Conservation (phyloP, 2,329 filamentous ascomycete genomes). For the Lecanicillium sp. region DNA sequence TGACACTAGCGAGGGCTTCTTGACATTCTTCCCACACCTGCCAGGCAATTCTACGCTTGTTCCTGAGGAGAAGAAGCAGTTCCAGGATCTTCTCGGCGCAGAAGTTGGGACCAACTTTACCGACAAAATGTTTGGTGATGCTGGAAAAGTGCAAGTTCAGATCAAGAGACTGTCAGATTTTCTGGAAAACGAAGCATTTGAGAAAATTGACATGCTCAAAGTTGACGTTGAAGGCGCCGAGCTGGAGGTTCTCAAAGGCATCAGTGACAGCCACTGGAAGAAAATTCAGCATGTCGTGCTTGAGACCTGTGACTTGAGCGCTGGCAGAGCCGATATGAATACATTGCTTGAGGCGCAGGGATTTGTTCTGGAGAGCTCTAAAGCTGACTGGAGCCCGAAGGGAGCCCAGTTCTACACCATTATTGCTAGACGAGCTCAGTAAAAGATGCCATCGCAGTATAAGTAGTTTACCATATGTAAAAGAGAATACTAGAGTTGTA, state of each 20-base stretch:
- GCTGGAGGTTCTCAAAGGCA: conserved; percentile 14
- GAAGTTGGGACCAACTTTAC: conserved; percentile 6
- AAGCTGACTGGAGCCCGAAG: conserved; percentile 7
- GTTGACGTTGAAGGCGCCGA: conserved; percentile 19
- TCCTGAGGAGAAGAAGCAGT: conserved; percentile 11
- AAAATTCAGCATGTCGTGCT: conserved; percentile 14
- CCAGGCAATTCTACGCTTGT: conserved; percentile 17
- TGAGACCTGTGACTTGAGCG: conserved; percentile 13
- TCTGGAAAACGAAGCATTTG: conserved; percentile 8
- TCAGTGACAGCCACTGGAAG: conserved; percentile 16
- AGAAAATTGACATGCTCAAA: conserved; percentile 18
- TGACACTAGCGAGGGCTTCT: neutral
- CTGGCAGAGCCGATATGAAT: conserved; percentile 9
- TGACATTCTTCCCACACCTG: conserved; percentile 14
- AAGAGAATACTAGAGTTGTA: no score
- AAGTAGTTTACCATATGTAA: no score
- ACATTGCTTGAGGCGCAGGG: conserved; percentile 14
- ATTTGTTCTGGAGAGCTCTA: conserved; percentile 10
- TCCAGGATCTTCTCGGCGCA: conserved; percentile 3
- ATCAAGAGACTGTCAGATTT: conserved; percentile 13
- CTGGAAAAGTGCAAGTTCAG: conserved; percentile 8
- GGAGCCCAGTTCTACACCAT: conserved; percentile 7
- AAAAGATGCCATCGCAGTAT: neutral
- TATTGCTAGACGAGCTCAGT: neutral
- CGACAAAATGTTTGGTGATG: conserved; percentile 5